Percentiles rank a stretch among this genome's conserved stretches.
phyloP scores from a whole-genome alignment of 768 basidiomycete genomes.

The Steccherinum ochraceum region DNA sequence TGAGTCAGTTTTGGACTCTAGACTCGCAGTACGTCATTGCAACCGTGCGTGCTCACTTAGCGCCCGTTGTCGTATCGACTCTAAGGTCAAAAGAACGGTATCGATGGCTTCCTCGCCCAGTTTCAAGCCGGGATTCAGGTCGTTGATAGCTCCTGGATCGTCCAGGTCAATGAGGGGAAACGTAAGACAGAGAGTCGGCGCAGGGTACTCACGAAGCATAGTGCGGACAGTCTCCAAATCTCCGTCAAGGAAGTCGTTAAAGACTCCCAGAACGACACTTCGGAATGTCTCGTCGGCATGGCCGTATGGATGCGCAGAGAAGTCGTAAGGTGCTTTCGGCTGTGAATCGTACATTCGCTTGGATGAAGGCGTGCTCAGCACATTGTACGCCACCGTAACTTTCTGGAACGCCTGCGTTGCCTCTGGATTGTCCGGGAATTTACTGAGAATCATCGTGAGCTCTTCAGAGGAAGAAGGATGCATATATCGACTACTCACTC shows the following conservation, averaged over 20 bases:
- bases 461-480: not conserved
- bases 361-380: slow-evolving; percentile 67
- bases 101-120: slow-evolving; percentile 77
- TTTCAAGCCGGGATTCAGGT: slow-evolving; percentile 71
- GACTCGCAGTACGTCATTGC: not conserved
- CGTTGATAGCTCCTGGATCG: slow-evolving; percentile 61
- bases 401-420: slow-evolving; percentile 85
- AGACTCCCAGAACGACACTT: slow-evolving; percentile 64
- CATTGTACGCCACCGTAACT: slow-evolving; percentile 77
- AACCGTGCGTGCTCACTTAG: slow-evolving; percentile 43
- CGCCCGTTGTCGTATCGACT: slow-evolving; percentile 66
- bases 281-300: slow-evolving; percentile 78
- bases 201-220: slow-evolving; percentile 51
- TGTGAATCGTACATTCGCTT: slow-evolving; percentile 62
- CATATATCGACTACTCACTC: slow-evolving; percentile 50
- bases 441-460: slow-evolving; percentile 40
- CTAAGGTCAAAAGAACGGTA: slow-evolving; percentile 62
- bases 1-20: not conserved
- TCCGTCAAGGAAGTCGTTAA: slow-evolving; percentile 80
- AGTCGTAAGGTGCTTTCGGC: slow-evolving; percentile 39
- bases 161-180: not conserved
- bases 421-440: slow-evolving; percentile 70
- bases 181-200: not conserved
- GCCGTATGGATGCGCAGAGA: slow-evolving; percentile 41
- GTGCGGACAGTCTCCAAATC: slow-evolving; percentile 82